Evolutionary conservation across 2,329 filamentous ascomycete genomes (phyloP), one percentile per base, ranked within the genome.

Genomic region (Trichoderma gracile): DNA sequence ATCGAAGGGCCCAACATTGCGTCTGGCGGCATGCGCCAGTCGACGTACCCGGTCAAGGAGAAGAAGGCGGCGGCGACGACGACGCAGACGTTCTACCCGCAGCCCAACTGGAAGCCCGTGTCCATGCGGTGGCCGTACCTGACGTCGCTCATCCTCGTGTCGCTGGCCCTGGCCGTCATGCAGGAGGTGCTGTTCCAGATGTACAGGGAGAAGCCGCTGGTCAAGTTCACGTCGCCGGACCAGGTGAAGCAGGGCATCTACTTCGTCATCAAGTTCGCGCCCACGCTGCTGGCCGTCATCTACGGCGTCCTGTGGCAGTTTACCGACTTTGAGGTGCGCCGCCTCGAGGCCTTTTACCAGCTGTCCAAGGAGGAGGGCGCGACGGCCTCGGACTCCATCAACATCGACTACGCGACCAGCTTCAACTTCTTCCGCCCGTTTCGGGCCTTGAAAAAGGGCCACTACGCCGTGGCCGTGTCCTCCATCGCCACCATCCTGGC

Each of bases 391-490:
- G 84, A 86, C 71, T 90, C 87, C 0, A 83, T 92, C 71, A 92
- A 91, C 67, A 88, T 90, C 66, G 88, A 91, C 73, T 92, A 92
- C 66, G 81, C 90, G 50, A 91, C 89, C 5, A 83, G 86, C 69
- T 84, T 89, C 76, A 87, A 83, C 70, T 86, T 90, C 70, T 75
- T 89, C 45, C 82, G 88, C 2, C 89, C 89, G 0, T 74, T 91
- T 5, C 80, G 83, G 52, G 89, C 89, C 1, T 70, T 91, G 3
- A 79, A 79, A 66, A 82, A 85, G 67, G 81, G 81, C 50, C 89
- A 92, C 69, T 89, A 87, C 71, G 88, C 89, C 0, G 89, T 92
- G 6, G 84, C 84, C 0, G 78, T 88, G 15, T 90, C 87, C 0
- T 89, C 88, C 0, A 68, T 89, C 6, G 85, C 86, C 0, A 87